Conservation (phyloP, 352 stramenopile genomes). For the Globisporangium okanoganense region DNA sequence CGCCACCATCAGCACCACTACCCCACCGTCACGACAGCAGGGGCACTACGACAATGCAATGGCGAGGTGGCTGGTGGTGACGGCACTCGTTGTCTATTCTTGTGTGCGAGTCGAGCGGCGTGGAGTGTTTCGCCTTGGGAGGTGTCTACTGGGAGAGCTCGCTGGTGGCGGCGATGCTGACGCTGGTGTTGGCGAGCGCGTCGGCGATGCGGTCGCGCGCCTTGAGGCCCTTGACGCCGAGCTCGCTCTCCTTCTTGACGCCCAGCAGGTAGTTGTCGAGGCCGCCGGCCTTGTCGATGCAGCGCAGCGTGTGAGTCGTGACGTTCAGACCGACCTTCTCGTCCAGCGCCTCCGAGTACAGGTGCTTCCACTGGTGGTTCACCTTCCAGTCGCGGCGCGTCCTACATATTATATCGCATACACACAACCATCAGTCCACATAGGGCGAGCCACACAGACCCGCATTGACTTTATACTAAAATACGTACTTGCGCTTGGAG, state of each 20-base stretch:
- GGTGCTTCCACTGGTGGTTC: conserved; percentile 88
- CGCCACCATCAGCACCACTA: neutral
- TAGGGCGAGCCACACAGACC: neutral
- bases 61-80: neutral
- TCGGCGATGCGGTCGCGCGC: conserved; percentile 57
- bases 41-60: neutral
- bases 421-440: neutral
- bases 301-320: conserved; percentile 89
- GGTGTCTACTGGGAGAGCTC: conserved; percentile 12
- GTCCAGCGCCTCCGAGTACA: conserved; percentile 90
- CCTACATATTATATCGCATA: conserved; percentile 13
- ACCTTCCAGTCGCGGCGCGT: conserved; percentile 92
- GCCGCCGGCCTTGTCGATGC: conserved; percentile 91
- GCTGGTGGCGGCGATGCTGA: conserved; percentile 6
- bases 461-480: too few relatives aligned
- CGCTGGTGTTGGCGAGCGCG: conserved; percentile 26
- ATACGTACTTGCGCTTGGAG: conserved; percentile 87
- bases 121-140: neutral
- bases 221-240: conserved; percentile 62
- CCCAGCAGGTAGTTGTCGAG: conserved; percentile 94
- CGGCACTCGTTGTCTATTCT: neutral
- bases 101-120: neutral
- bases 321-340: conserved; percentile 93
- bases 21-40: neutral
- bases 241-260: conserved; percentile 79